Conservation (phyloP, 257 asterid genomes). For the Paraleonurus japonicus region DNA sequence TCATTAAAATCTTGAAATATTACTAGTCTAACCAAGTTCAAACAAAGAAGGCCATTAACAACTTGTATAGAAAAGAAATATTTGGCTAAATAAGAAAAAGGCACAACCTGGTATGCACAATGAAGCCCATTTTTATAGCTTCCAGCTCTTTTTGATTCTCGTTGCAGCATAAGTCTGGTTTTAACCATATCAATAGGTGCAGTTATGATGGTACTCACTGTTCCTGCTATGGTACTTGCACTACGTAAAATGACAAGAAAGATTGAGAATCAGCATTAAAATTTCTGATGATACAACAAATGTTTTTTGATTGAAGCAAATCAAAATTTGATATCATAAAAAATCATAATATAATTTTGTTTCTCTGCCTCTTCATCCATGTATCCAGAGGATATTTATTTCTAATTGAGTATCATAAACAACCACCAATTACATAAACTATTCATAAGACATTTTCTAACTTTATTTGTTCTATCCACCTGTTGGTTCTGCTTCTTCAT, state of each 20-base stretch:
- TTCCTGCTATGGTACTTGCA: constrained; percentile 84
- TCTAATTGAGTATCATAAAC: not conserved
- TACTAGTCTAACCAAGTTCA: constrained; percentile 1
- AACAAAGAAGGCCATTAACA: not conserved
- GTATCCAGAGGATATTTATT: constrained; percentile 3
- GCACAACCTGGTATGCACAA: constrained; percentile 83
- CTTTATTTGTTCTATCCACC: not conserved
- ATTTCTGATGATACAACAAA: constrained; percentile 6
- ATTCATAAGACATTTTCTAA: not conserved
- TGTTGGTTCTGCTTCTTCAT: not conserved
- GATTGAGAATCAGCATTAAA: constrained; percentile 29
- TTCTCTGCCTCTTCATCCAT: not conserved
- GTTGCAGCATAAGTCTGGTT: constrained; percentile 96
- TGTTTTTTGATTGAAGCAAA: constrained; percentile 6
- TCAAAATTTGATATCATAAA: constrained; percentile 5
- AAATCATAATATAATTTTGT: not conserved
- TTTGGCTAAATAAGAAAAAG: constrained; percentile 22
- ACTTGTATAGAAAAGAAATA: not conserved
- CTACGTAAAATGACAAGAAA: constrained; percentile 44
- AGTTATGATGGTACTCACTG: constrained; percentile 80
- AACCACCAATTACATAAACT: not conserved
- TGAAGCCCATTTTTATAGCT: constrained; percentile 78
- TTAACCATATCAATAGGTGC: constrained; percentile 91
- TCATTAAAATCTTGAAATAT: not conserved
- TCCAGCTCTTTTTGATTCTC: constrained; percentile 59